phyloP scores from a whole-genome alignment of 352 stramenopile species.

The Pythium scleroteichum region DNA sequence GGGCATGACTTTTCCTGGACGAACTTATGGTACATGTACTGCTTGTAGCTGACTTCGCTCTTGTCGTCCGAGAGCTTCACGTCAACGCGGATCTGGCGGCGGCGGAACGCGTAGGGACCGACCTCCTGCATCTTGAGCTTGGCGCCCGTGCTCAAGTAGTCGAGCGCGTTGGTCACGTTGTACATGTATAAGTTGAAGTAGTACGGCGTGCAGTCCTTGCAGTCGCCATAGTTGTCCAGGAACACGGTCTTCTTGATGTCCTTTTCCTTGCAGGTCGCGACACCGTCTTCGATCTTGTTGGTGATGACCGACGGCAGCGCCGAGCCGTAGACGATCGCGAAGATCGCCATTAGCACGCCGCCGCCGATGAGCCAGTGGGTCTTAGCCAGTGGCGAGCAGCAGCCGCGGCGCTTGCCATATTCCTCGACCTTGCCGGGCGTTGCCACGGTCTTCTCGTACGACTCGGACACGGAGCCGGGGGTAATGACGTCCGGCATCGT shows the following conservation, averaged over 20 bases:
- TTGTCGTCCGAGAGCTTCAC: slow-evolving; percentile 49
- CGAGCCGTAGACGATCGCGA: slow-evolving; percentile 56
- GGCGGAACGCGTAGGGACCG: slow-evolving; percentile 71
- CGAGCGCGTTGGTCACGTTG: slow-evolving; percentile 77
- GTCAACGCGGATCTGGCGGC: slow-evolving; percentile 60
- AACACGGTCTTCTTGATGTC: slow-evolving; percentile 49
- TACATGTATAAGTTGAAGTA: slow-evolving; percentile 68
- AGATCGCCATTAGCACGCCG: slow-evolving; percentile 39
- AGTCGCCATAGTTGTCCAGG: slow-evolving; percentile 67
- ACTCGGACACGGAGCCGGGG: slow-evolving; percentile 13
- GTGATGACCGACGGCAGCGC: slow-evolving; percentile 53
- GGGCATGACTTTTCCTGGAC: slow-evolving; percentile 45
- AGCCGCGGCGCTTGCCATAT: background rate
- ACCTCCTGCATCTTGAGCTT: slow-evolving; percentile 70
- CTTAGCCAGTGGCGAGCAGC: slow-evolving; percentile 35
- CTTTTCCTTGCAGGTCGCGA: slow-evolving; percentile 41
- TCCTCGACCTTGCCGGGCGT: slow-evolving; percentile 2
- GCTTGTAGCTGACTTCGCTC: slow-evolving; percentile 69
- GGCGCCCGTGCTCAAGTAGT: slow-evolving; percentile 41
- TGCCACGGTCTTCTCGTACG: slow-evolving; percentile 13
- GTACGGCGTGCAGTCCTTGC: slow-evolving; percentile 74
- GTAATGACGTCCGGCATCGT: slow-evolving; percentile 3
- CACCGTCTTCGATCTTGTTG: slow-evolving; percentile 35
- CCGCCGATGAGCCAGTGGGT: slow-evolving; percentile 35
- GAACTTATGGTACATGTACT: slow-evolving; percentile 78